Evolutionary conservation across 495 filamentous ascomycete species (phyloP), one percentile per base, ranked within the genome.

Genomic region (Penicillium argentinense): DNA sequence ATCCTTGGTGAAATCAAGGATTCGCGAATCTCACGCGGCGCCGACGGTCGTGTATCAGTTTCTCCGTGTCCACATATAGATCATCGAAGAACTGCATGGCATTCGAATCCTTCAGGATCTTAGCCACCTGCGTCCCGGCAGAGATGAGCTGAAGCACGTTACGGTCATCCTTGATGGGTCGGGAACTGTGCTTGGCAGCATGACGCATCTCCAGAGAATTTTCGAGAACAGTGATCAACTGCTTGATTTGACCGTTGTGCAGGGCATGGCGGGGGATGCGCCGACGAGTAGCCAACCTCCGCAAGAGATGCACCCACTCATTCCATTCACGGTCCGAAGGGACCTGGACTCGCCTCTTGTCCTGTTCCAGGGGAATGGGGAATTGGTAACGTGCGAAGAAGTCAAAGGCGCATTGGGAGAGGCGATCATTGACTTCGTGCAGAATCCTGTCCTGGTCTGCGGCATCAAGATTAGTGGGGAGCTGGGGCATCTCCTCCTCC

Each of bases 341-440:
- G 29, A 83, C 74, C 60, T 85, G 83, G 51, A 95, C 88, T 23
- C 81, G 83, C 56, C 88, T 80, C 76, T 89, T 89, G 67, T 91
- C 86, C 59, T 76, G 64, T 55, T 89, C 85, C 57, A 92, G 56
- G 12, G 89, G 89, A 58, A 95, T 88, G 8, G 87, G 89, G 62
- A 95, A 95, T 64, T 89, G 86, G 61, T 91, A 92, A 67, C 85
- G 88, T 56, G 88, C 88, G 55, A 95, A 80, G 65, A 92, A 95
- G 73, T 91, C 86, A 74, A 84, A 95, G 21, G 88, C 89, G 63
- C 87, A 91, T 63, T 85, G 84, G 33, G 88, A 89, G 32, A 95
- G 74, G 41, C 86, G 79, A 65, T 90, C 87, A 71, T 95, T 91
- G 64, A 95, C 86, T 54, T 81, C 73, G 42, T 77, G 79, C 47